Base-by-base conservation (phyloP, 176 grass and related monocot species). In the Avena sativa region DNA sequence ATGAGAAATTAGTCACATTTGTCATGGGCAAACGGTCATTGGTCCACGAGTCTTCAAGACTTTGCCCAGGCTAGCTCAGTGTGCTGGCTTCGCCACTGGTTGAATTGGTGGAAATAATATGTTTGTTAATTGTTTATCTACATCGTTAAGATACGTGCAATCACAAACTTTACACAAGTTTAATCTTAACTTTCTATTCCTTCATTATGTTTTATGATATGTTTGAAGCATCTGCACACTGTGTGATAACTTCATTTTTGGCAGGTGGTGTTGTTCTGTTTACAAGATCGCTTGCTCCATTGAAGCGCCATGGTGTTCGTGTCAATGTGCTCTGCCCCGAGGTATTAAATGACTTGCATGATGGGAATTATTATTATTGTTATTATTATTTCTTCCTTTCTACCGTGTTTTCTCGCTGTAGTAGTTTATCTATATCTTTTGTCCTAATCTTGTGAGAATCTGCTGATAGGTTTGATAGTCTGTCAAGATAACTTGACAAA, bases 261-360 rank as follows among this genome's bases (percentile, higher is more conserved):
- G 61, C 90, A 98, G 96, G 89, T 86, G 96, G 93, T 74, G 92
- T 98, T 75, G 87, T 98, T 86, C 83, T 98, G 83, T 98, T 98
- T 90, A 95, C 96, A 48, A 90, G 96, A 91, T 62, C 96, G 86
- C 96, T 98, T 75, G 85, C 87, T 88, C 87, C 92, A 79, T 55
- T 98, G 84, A 98, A 94, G 85, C 92, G 66, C 50, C 71, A 77
- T 34, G 93, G 94, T 65, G 86, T 98, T 74, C 96, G 96, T 88
- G 93, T 98, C 66, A 98, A 98, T 71, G 96, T 93, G 71, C 85
- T 98, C 9, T 98, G 93, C 64, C 96, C 96, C 28, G 96, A 98
- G 96, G 96, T 98, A 96, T 83, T 84, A 71, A 30, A 66, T 17
- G 81, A 26, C 20, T 84, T 77, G 2, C 3, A 76, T 88, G 16